Evolutionary conservation across 371 early-diverging fungal species (phyloP).

Genomic region (Mucor lusitanicus): DNA sequence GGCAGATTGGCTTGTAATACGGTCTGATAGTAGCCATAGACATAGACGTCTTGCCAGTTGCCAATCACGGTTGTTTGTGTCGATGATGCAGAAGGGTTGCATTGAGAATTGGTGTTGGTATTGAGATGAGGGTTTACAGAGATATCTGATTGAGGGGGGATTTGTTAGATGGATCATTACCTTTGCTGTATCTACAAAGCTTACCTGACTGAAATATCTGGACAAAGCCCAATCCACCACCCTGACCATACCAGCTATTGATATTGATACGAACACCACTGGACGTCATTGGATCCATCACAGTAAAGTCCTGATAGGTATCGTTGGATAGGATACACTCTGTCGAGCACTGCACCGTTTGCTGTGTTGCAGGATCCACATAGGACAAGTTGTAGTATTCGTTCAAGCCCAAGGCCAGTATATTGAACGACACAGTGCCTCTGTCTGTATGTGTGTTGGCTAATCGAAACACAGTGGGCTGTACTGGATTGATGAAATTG

Average conservation of each 20-base stretch:
- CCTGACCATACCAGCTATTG: slow-evolving; percentile 64
- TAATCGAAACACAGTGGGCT: slow-evolving; percentile 65
- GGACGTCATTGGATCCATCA: slow-evolving; percentile 28
- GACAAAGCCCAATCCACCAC: slow-evolving; percentile 65
- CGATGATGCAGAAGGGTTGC: slow-evolving; percentile 13
- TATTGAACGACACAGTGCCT: slow-evolving; percentile 64
- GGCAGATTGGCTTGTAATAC: slow-evolving; percentile 38
- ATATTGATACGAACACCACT: slow-evolving; percentile 58
- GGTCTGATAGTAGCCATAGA: slow-evolving; percentile 45
- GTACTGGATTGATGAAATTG: slow-evolving; percentile 50
- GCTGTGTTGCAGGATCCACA: slow-evolving; percentile 50
- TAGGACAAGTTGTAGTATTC: slow-evolving; percentile 55
- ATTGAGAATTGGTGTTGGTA: slow-evolving; percentile 14
- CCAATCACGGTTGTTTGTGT: slow-evolving; percentile 33
- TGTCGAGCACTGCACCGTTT: slow-evolving; percentile 44
- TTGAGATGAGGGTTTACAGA: slow-evolving; percentile 34
- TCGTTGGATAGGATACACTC: slow-evolving; percentile 53
- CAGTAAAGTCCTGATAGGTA: slow-evolving; percentile 48
- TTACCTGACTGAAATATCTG: slow-evolving; percentile 64
- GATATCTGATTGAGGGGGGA: background rate
- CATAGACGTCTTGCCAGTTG: slow-evolving; percentile 36
- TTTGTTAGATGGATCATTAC: background rate
- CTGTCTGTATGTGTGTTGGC: slow-evolving; percentile 58
- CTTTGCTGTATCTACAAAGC: background rate
- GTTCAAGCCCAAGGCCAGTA: slow-evolving; percentile 58